phyloP scores from a whole-genome alignment of 352 stramenopile species.

The Phytophthora foliorum region DNA sequence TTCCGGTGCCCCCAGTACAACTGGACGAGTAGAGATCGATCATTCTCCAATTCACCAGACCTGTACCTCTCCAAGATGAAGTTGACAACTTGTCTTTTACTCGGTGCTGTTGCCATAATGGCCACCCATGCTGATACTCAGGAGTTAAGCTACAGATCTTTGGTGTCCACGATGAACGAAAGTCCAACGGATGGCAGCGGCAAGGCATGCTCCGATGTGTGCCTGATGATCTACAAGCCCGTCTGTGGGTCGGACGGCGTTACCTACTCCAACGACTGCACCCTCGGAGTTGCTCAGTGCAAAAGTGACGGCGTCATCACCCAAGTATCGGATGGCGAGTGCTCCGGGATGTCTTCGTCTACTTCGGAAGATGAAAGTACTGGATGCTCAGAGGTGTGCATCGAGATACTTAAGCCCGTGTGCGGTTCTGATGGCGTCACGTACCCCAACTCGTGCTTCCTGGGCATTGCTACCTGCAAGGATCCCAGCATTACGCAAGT shows the following conservation, averaged over 20 bases:
- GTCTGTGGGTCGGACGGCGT: constrained; percentile 37
- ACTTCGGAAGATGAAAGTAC: neutral
- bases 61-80: constrained; percentile 10
- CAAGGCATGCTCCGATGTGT: constrained; percentile 33
- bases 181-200: neutral
- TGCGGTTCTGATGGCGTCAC: constrained; percentile 23
- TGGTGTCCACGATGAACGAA: neutral
- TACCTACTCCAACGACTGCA: constrained; percentile 45
- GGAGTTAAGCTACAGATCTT: neutral
- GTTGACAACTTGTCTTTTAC: neutral
- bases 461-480: constrained; percentile 44
- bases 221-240: constrained; percentile 37
- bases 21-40: no score
- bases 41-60: constrained; percentile 14
- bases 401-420: constrained; percentile 18
- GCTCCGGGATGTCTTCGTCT: constrained; percentile 1
- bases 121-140: neutral
- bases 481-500: constrained; percentile 37
- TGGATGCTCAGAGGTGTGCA: constrained; percentile 14
- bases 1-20: no score
- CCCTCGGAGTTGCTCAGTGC: constrained; percentile 38
- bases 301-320: constrained; percentile 24
- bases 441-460: constrained; percentile 25
- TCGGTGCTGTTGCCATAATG: neutral
- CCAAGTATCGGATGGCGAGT: constrained; percentile 27